Percentiles rank a stretch among this genome's conserved stretches.
These are phyloP conservation scores for Begonia peltatifolia DNA, from an alignment of 306 rosid species.

Conservation along the genomic window DNA sequence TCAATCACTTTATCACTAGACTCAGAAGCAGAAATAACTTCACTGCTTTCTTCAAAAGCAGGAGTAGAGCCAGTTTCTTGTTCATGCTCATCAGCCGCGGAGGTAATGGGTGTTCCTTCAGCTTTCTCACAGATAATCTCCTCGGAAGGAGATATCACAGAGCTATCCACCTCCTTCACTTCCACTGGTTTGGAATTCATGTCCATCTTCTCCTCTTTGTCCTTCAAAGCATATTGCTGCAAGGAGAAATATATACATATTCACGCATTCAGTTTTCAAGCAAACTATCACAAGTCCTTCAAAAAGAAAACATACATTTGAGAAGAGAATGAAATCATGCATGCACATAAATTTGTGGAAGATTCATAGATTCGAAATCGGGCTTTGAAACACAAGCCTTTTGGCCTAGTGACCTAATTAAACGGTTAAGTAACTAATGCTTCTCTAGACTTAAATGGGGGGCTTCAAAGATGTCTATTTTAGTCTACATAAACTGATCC, in stretches of 20 bases:
- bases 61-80: constrained; percentile 15
- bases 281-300: too few relatives aligned
- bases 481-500: too few relatives aligned
- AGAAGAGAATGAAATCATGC: too few relatives aligned
- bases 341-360: too few relatives aligned
- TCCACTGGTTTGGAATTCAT: constrained; percentile 31
- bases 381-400: too few relatives aligned
- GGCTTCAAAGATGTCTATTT: too few relatives aligned
- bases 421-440: too few relatives aligned
- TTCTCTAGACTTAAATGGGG: too few relatives aligned
- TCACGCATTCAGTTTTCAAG: too few relatives aligned
- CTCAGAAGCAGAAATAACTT: constrained; percentile 23
- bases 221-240: constrained; percentile 57
- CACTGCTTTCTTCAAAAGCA: constrained; percentile 31
- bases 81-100: constrained; percentile 8
- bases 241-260: constrained; percentile 9
- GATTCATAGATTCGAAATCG: too few relatives aligned
- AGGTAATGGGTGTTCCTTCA: constrained; percentile 24
- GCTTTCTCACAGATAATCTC: constrained; percentile 29
- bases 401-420: too few relatives aligned
- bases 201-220: constrained; percentile 34
- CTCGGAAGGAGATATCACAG: constrained; percentile 23
- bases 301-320: too few relatives aligned
- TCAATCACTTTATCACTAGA: constrained; percentile 24
- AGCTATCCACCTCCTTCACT: constrained; percentile 46